These are phyloP conservation scores for Pichia nakasei DNA, from an alignment of 805 yeast species.

Conservation along the genomic window DNA sequence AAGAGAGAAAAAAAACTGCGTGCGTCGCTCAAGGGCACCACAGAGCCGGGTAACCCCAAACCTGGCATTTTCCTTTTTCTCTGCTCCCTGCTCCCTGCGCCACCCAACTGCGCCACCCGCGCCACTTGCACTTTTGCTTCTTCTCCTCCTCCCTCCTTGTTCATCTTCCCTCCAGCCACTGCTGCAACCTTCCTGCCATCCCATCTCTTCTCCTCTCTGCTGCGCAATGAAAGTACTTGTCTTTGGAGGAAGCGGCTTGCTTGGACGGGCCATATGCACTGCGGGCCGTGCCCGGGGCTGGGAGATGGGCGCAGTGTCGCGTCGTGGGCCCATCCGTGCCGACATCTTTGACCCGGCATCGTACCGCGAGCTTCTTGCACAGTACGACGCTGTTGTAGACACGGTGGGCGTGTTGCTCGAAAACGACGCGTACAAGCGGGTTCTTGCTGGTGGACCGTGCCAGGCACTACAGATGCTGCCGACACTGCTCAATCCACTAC, in stretches of 20 bases:
- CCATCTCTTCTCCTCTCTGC: neutral
- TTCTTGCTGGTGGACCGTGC: too few species aligned
- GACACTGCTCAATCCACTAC: slow-evolving; percentile 45
- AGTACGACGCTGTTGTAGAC: slow-evolving; percentile 66
- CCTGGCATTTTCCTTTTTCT: too few species aligned
- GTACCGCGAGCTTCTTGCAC: slow-evolving; percentile 38
- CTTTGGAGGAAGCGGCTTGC: slow-evolving; percentile 83
- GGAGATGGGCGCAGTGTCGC: slow-evolving; percentile 51
- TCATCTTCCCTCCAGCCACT: too few species aligned
- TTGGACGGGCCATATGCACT: slow-evolving; percentile 65
- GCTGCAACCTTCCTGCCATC: too few species aligned
- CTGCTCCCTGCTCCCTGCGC: too few species aligned
- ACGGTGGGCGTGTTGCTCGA: slow-evolving; percentile 72
- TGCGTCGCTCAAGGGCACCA: too few species aligned
- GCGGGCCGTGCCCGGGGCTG: slow-evolving; percentile 54
- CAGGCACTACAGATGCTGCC: neutral
- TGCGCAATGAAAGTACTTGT: slow-evolving; percentile 36
- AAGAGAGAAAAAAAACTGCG: too few species aligned
- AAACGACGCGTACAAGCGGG: slow-evolving; percentile 59
- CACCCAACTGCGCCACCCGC: too few species aligned
- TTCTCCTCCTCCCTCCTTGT: too few species aligned
- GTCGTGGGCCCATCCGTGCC: slow-evolving; percentile 60
- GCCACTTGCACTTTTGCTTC: too few species aligned
- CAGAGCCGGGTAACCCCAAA: too few species aligned
- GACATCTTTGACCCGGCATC: slow-evolving; percentile 59